These are phyloP conservation scores for Amorphotheca resinae DNA, from an alignment of 495 filamentous ascomycete genomes.

Conservation along the genomic window DNA sequence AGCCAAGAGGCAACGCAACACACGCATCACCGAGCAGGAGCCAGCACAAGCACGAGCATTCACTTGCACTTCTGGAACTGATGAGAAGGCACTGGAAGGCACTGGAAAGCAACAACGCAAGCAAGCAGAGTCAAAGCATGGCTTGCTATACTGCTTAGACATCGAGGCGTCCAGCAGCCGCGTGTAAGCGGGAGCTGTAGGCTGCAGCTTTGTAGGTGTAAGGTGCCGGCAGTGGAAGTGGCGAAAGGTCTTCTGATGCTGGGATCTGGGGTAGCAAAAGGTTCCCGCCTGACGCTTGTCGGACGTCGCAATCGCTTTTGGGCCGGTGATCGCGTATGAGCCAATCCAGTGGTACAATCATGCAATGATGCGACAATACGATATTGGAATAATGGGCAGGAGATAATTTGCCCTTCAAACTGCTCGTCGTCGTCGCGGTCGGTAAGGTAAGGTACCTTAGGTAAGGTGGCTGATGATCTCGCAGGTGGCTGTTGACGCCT, in stretches of 20 bases:
- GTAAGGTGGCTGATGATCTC: too few relatives aligned
- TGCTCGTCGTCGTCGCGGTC: too few relatives aligned
- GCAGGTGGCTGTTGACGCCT: too few relatives aligned
- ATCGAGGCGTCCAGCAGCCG: conserved; percentile 2
- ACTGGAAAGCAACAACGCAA: neutral
- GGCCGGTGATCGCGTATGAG: neutral
- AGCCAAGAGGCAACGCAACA: neutral
- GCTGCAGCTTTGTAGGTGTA: neutral
- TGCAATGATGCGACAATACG: too few relatives aligned
- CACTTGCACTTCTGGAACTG: conserved; percentile 12
- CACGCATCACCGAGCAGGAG: neutral
- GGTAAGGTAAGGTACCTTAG: too few relatives aligned
- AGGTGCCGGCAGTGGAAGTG: neutral
- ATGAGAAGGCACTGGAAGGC: conserved; percentile 13
- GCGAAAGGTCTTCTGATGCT: neutral
- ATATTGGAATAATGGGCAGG: too few relatives aligned
- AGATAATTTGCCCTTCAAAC: too few relatives aligned
- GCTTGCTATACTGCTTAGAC: conserved; percentile 1
- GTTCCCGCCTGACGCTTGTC: neutral
- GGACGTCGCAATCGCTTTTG: neutral
- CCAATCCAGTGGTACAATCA: neutral
- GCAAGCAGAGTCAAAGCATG: neutral
- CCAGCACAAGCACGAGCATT: conserved; percentile 10
- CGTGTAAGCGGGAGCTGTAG: conserved; percentile 3
- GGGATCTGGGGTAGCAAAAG: neutral